Evolutionary conservation across 2,329 filamentous ascomycete species (phyloP).

Genomic region (Gyromitra esculenta): DNA sequence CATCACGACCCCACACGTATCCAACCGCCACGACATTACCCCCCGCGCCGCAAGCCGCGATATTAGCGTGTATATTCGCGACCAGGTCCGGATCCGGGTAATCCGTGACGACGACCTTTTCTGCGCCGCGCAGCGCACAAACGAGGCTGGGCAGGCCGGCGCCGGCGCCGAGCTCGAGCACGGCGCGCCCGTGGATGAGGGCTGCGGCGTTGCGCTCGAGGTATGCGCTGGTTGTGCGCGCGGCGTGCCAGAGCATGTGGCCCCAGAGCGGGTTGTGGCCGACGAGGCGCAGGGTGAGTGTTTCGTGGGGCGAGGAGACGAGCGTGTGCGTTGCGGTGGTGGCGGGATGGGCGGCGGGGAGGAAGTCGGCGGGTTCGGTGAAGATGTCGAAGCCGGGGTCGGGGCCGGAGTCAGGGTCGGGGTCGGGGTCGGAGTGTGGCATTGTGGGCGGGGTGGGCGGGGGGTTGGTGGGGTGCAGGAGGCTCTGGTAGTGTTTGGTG

Average conservation of each 20-base stretch:
- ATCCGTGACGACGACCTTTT: slow-evolving; percentile 78
- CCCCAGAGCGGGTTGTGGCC: slow-evolving; percentile 90
- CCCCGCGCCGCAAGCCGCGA: slow-evolving; percentile 65
- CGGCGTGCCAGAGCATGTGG: slow-evolving; percentile 91
- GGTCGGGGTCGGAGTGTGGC: slow-evolving; percentile 6
- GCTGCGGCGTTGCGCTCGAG: slow-evolving; percentile 73
- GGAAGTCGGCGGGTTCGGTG: slow-evolving; percentile 82
- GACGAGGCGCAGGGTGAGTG: slow-evolving; percentile 78
- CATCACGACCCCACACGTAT: slow-evolving; percentile 82
- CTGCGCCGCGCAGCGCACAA: slow-evolving; percentile 76
- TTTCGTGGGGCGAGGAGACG: slow-evolving; percentile 67
- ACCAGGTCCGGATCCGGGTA: slow-evolving; percentile 88
- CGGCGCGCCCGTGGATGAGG: slow-evolving; percentile 72
- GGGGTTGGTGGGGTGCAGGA: slow-evolving; percentile 5
- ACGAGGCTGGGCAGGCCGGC: slow-evolving; percentile 85
- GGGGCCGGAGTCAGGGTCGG: slow-evolving; percentile 33
- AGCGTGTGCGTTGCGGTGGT: slow-evolving; percentile 78
- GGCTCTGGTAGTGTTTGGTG: background rate
- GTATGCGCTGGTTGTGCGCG: slow-evolving; percentile 78
- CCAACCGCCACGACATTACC: slow-evolving; percentile 62
- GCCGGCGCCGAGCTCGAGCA: slow-evolving; percentile 89
- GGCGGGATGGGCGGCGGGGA: slow-evolving; percentile 77
- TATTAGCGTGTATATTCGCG: slow-evolving; percentile 79
- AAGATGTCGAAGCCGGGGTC: slow-evolving; percentile 68
- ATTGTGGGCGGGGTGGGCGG: slow-evolving; percentile 18